Percentiles rank a stretch among this genome's conserved stretches.
Conservation (phyloP, 2,329 filamentous ascomycete species). For the Aspergillus sp. region DNA sequence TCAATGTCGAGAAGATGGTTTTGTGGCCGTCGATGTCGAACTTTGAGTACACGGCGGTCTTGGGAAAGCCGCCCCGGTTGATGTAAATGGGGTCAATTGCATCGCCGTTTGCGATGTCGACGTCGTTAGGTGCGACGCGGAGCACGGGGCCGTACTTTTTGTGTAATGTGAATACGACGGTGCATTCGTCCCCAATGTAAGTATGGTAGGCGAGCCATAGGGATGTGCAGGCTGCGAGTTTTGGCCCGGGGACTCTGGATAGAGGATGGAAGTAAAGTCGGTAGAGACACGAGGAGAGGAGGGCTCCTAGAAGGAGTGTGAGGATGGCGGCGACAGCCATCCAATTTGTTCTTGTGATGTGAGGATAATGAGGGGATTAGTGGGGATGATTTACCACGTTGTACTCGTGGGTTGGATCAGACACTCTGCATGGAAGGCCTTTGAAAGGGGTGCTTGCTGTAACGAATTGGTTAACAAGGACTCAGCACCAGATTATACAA, state of each 20-base stretch:
- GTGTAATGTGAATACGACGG: conserved; percentile 29
- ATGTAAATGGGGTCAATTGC: conserved; percentile 54
- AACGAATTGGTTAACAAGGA: neutral
- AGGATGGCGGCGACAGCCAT: neutral
- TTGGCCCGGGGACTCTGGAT: conserved; percentile 40
- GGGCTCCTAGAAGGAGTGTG: neutral
- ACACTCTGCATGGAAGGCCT: too few relatives aligned
- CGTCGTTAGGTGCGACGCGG: conserved; percentile 39
- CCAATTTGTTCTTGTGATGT: neutral
- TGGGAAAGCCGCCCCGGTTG: conserved; percentile 53
- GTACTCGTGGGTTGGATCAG: too few relatives aligned
- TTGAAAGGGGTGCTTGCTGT: neutral
- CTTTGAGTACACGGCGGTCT: conserved; percentile 54
- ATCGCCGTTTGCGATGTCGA: conserved; percentile 46
- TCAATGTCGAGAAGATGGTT: conserved; percentile 54
- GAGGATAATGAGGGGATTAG: neutral
- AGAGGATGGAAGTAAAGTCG: conserved; percentile 41
- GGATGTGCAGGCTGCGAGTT: conserved; percentile 31
- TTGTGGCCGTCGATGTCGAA: conserved; percentile 58
- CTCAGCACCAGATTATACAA: neutral
- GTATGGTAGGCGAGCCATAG: conserved; percentile 33
- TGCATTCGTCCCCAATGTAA: conserved; percentile 35
- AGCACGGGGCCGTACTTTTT: conserved; percentile 35
- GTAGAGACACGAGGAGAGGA: conserved; percentile 26
- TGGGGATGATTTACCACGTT: too few relatives aligned